Percentiles rank a stretch among this genome's conserved stretches.
These are phyloP conservation scores for Ophiorrhiza pumila DNA, from an alignment of 257 asterid genomes.

Conservation along the genomic window DNA sequence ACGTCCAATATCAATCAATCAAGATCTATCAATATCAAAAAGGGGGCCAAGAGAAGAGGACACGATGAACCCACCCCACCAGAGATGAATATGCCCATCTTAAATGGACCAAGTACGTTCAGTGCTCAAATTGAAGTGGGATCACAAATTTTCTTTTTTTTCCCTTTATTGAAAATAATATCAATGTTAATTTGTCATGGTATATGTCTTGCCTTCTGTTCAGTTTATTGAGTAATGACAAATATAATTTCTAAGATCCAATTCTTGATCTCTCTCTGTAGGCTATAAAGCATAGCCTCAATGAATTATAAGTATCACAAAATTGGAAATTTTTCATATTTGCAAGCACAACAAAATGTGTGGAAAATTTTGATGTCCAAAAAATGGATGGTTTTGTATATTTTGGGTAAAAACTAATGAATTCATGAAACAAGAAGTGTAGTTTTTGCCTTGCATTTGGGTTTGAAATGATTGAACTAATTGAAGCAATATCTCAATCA, in stretches of 20 bases:
- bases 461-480: not conserved
- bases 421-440: not conserved
- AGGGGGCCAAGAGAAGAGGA: not conserved
- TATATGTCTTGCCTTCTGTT: not conserved
- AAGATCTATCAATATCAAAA: slow-evolving; percentile 11
- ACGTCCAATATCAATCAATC: slow-evolving; percentile 14
- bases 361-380: too few species aligned
- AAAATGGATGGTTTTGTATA: not conserved
- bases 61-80: slow-evolving; percentile 10
- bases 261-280: not conserved
- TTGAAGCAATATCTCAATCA: not conserved
- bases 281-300: not conserved
- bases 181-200: not conserved
- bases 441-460: not conserved
- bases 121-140: slow-evolving; percentile 2
- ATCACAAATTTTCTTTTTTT: slow-evolving; percentile 4
- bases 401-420: not conserved
- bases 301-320: too few species aligned
- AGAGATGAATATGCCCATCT: slow-evolving; percentile 7
- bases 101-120: slow-evolving; percentile 10
- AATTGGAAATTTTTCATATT: too few species aligned
- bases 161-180: not conserved
- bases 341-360: not conserved
- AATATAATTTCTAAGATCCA: not conserved
- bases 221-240: not conserved